Percentiles rank a stretch among this genome's conserved stretches.
Evolutionary conservation across 2,329 filamentous ascomycete species (phyloP).

Genomic region (Talaromyces sp.): DNA sequence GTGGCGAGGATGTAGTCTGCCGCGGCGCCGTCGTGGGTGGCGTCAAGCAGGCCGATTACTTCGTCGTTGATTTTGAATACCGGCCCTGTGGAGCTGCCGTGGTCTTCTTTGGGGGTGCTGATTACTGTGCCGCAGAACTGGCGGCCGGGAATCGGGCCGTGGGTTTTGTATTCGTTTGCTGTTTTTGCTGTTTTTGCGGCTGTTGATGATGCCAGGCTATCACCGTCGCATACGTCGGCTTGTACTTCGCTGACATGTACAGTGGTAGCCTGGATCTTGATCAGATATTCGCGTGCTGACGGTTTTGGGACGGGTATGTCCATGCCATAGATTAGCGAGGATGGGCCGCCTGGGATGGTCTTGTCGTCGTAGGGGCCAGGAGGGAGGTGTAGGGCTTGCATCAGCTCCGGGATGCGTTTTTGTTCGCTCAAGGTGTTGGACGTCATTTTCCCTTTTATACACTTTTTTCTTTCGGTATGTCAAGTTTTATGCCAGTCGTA

Average conservation of each 20-base stretch:
- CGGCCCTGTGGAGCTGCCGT: conserved; percentile 25
- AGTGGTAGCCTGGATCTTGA: conserved; percentile 36
- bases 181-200: conserved; percentile 7
- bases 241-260: conserved; percentile 32
- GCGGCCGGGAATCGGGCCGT: conserved; percentile 33
- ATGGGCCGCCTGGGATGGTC: conserved; percentile 17
- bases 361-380: conserved; percentile 17
- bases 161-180: conserved; percentile 17
- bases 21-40: conserved; percentile 33
- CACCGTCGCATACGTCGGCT: conserved; percentile 9
- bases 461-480: not conserved
- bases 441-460: not conserved
- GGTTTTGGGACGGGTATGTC: conserved; percentile 33
- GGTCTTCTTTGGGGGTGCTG: conserved; percentile 27
- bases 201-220: not conserved
- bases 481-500: not conserved
- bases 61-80: conserved; percentile 36
- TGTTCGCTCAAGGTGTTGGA: conserved; percentile 31
- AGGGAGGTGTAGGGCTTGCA: conserved; percentile 35
- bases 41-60: conserved; percentile 35
- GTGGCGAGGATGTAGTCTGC: conserved; percentile 36
- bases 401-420: conserved; percentile 29
- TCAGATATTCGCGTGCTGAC: conserved; percentile 32
- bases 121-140: conserved; percentile 37
- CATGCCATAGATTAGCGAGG: conserved; percentile 27